phyloP scores from a whole-genome alignment of 371 early-diverging fungal genomes.

The Lichtheimia corymbifera region DNA sequence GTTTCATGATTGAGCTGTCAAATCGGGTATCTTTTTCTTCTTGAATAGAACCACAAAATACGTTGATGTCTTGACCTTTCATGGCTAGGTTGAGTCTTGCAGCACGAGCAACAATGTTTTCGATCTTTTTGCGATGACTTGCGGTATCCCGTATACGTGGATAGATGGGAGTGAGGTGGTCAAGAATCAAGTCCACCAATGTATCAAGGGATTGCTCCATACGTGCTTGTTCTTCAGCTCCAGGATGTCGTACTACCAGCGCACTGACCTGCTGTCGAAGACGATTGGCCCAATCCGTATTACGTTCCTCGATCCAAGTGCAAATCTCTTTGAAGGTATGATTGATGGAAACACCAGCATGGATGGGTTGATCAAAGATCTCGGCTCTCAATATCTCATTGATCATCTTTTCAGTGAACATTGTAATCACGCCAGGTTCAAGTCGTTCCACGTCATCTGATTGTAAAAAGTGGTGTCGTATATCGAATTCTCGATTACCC shows the following conservation, averaged over 20 bases:
- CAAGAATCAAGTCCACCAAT: slow-evolving; percentile 22
- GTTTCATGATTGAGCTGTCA: slow-evolving; percentile 34
- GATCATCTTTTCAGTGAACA: slow-evolving; percentile 45
- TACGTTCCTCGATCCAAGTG: slow-evolving; percentile 36
- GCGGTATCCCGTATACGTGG: slow-evolving; percentile 25
- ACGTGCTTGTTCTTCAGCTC: slow-evolving; percentile 22
- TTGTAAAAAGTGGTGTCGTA: slow-evolving; percentile 13
- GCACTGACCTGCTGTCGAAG: slow-evolving; percentile 45
- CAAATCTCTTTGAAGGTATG: slow-evolving; percentile 32
- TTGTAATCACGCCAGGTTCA: slow-evolving; percentile 36
- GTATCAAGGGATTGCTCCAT: slow-evolving; percentile 25
- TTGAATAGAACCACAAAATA: slow-evolving; percentile 24
- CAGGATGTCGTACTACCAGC: slow-evolving; percentile 37
- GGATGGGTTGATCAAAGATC: slow-evolving; percentile 41
- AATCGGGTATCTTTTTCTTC: slow-evolving; percentile 32
- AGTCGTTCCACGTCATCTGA: slow-evolving; percentile 18
- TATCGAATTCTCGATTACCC: slow-evolving; percentile 13
- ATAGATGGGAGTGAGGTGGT: slow-evolving; percentile 26
- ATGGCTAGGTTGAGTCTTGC: slow-evolving; percentile 42
- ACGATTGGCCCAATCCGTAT: slow-evolving; percentile 40
- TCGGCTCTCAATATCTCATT: slow-evolving; percentile 23
- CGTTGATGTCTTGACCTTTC: slow-evolving; percentile 45
- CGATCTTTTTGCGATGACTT: slow-evolving; percentile 33
- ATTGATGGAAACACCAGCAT: slow-evolving; percentile 46
- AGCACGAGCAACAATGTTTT: slow-evolving; percentile 26